phyloP scores from a whole-genome alignment of 805 yeast genomes.

The Brettanomyces bruxellensis region DNA sequence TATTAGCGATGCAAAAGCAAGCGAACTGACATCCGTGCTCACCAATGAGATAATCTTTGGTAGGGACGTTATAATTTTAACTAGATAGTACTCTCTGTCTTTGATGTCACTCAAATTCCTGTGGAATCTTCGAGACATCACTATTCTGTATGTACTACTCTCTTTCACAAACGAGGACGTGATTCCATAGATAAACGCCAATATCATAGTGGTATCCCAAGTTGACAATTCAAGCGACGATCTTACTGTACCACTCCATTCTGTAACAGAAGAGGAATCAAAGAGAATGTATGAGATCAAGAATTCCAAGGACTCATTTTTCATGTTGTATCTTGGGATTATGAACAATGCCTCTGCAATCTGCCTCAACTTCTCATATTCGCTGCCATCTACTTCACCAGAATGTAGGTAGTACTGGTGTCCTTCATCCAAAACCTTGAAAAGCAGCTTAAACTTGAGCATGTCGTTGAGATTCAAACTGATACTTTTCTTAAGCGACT shows the following conservation, averaged over 20 bases:
- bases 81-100: conserved; percentile 9
- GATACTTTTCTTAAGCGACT: conserved; percentile 12
- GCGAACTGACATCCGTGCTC: conserved; percentile 5
- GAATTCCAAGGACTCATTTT: conserved; percentile 27
- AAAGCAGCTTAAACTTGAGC: conserved; percentile 21
- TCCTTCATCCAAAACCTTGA: conserved; percentile 23
- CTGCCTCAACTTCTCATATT: conserved; percentile 10
- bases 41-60: conserved; percentile 13
- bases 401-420: conserved; percentile 14
- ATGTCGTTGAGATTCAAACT: conserved; percentile 21
- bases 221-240: conserved; percentile 14
- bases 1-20: conserved; percentile 6
- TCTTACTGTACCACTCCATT: conserved; percentile 25
- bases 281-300: conserved; percentile 32
- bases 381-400: conserved; percentile 4
- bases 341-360: conserved; percentile 28
- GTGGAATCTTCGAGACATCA: conserved; percentile 10
- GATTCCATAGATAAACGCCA: conserved; percentile 35
- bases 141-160: conserved; percentile 10
- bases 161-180: conserved; percentile 21
- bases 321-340: conserved; percentile 23
- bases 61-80: conserved; percentile 7
- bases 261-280: conserved; percentile 32
- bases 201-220: conserved; percentile 24
- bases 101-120: neutral